phyloP scores from a whole-genome alignment of 2,329 filamentous ascomycete species.

The Alternaria gaisen region DNA sequence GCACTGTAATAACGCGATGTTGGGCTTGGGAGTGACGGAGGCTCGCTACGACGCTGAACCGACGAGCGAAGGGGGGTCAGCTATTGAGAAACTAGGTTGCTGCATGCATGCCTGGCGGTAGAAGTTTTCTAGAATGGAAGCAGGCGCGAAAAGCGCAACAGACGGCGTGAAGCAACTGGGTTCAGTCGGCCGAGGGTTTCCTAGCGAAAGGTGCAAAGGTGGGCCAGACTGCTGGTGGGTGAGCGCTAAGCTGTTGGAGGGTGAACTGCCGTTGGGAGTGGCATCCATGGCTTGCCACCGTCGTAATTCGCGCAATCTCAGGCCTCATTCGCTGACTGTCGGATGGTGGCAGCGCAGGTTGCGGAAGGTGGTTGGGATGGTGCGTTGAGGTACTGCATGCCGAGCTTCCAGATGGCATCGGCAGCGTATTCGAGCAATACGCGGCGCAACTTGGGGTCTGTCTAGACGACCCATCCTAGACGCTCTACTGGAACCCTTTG shows the following conservation, averaged over 20 bases:
- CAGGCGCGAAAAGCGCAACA: slow-evolving; percentile 26
- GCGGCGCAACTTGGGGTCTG: not conserved
- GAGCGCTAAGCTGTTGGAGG: slow-evolving; percentile 15
- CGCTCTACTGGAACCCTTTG: not conserved
- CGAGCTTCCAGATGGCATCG: not conserved
- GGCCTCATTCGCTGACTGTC: slow-evolving; percentile 16
- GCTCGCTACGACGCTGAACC: slow-evolving; percentile 21
- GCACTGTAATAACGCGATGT: slow-evolving; percentile 18
- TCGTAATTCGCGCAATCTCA: slow-evolving; percentile 23
- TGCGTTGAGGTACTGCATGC: slow-evolving; percentile 7
- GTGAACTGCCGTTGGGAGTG: slow-evolving; percentile 17
- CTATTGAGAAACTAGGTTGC: slow-evolving; percentile 7
- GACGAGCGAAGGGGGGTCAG: slow-evolving; percentile 16
- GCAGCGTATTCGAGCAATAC: slow-evolving; percentile 5
- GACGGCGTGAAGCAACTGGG: slow-evolving; percentile 13
- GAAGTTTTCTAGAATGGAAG: slow-evolving; percentile 33
- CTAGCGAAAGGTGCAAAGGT: slow-evolving; percentile 3
- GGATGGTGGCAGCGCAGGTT: slow-evolving; percentile 6
- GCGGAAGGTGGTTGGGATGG: slow-evolving; percentile 9
- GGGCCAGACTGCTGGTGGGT: slow-evolving; percentile 16
- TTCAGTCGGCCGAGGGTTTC: slow-evolving; percentile 21
- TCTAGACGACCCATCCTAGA: not conserved
- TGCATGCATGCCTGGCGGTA: slow-evolving; percentile 14
- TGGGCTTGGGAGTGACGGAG: slow-evolving; percentile 10
- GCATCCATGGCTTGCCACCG: slow-evolving; percentile 21